phyloP scores from a whole-genome alignment of 306 rosid genomes.

The Medicago lupulina region DNA sequence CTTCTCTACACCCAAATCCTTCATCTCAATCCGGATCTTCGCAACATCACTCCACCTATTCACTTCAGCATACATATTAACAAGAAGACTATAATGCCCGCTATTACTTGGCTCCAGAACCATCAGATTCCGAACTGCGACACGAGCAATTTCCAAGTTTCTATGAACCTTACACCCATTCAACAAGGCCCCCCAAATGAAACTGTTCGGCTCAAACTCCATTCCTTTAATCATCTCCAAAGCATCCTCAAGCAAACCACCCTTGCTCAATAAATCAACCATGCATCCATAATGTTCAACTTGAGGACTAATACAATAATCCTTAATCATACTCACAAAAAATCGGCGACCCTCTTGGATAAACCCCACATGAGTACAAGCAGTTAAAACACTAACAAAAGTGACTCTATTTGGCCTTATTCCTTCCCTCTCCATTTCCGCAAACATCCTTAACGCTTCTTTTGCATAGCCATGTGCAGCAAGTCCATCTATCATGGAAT shows the following conservation, averaged over 20 bases:
- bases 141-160: slow-evolving; percentile 63
- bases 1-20: slow-evolving; percentile 71
- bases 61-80: slow-evolving; percentile 71
- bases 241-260: slow-evolving; percentile 78
- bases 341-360: slow-evolving; percentile 65
- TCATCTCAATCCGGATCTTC: slow-evolving; percentile 63
- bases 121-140: slow-evolving; percentile 57
- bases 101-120: slow-evolving; percentile 71
- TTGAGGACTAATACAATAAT: slow-evolving; percentile 57
- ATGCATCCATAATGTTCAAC: slow-evolving; percentile 86
- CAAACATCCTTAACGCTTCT: slow-evolving; percentile 67
- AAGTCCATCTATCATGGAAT: slow-evolving; percentile 75
- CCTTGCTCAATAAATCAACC: slow-evolving; percentile 81
- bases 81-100: slow-evolving; percentile 68
- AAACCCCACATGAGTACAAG: slow-evolving; percentile 81
- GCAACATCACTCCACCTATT: slow-evolving; percentile 72
- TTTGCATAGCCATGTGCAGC: slow-evolving; percentile 66
- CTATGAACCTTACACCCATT: slow-evolving; percentile 76
- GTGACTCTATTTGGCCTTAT: slow-evolving; percentile 75
- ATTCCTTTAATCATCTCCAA: slow-evolving; percentile 63
- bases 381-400: slow-evolving; percentile 69
- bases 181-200: slow-evolving; percentile 85
- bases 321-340: slow-evolving; percentile 64
- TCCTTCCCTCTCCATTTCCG: slow-evolving; percentile 58
- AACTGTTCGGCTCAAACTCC: slow-evolving; percentile 61